phyloP scores from a whole-genome alignment of 2,329 filamentous ascomycete genomes.

The Aspergillus sp. region DNA sequence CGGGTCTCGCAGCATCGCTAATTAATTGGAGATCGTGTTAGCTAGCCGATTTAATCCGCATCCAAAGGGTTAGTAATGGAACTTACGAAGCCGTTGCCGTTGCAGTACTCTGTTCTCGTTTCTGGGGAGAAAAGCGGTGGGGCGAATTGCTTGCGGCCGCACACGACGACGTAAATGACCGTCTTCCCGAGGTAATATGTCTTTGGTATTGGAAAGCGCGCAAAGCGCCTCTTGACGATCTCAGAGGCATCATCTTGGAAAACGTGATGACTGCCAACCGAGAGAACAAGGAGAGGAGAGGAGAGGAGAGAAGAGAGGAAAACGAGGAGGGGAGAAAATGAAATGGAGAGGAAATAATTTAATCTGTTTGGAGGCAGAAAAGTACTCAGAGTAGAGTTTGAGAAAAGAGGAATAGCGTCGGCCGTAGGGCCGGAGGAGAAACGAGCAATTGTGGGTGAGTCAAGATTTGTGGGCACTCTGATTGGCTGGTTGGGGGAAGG shows the following conservation, averaged over 20 bases:
- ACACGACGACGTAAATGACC: slow-evolving; percentile 37
- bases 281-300: slow-evolving; percentile 5
- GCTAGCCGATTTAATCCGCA: slow-evolving; percentile 3
- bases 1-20: slow-evolving; percentile 43
- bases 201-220: slow-evolving; percentile 39
- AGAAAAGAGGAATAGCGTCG: not conserved
- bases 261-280: slow-evolving; percentile 25
- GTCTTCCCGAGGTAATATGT: slow-evolving; percentile 29
- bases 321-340: slow-evolving; percentile 13
- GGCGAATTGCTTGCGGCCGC: slow-evolving; percentile 39
- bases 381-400: slow-evolving; percentile 6
- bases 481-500: not conserved
- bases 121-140: slow-evolving; percentile 37
- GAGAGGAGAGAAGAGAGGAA: slow-evolving; percentile 2
- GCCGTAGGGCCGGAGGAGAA: not conserved
- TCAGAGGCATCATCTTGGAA: slow-evolving; percentile 43
- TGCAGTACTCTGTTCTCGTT: slow-evolving; percentile 42
- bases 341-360: slow-evolving; percentile 1
- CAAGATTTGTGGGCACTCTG: not conserved
- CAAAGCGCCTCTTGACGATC: slow-evolving; percentile 42
- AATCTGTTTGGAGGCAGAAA: too few species aligned
- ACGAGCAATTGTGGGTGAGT: not conserved
- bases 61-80: not conserved
- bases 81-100: slow-evolving; percentile 50
- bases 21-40: slow-evolving; percentile 4